These are phyloP conservation scores for Penicillium italicum DNA, from an alignment of 2,329 filamentous ascomycete genomes.

Conservation along the genomic window DNA sequence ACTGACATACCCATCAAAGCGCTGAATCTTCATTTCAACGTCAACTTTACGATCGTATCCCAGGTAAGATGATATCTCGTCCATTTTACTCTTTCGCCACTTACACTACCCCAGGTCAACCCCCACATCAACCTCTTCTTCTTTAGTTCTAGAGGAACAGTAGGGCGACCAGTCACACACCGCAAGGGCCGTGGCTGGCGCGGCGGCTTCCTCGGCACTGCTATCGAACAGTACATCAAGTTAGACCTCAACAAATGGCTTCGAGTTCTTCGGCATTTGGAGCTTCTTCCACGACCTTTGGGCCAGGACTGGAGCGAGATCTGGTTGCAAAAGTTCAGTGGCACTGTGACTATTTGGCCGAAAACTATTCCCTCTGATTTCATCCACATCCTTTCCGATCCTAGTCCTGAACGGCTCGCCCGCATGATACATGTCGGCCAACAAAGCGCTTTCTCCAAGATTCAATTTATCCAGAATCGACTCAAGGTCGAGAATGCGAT, in stretches of 20 bases:
- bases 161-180: constrained; percentile 91
- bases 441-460: constrained; percentile 82
- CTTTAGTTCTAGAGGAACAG: constrained; percentile 88
- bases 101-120: constrained; percentile 67
- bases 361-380: constrained; percentile 77
- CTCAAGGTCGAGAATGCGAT: constrained; percentile 74
- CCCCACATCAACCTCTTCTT: constrained; percentile 99
- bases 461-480: constrained; percentile 86
- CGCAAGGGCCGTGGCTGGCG: constrained; percentile 91
- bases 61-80: constrained; percentile 40
- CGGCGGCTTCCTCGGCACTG: constrained; percentile 88
- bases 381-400: constrained; percentile 79
- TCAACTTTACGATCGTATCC: constrained; percentile 89
- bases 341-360: constrained; percentile 95
- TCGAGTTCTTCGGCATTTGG: constrained; percentile 86
- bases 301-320: constrained; percentile 97
- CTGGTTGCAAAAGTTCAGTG: constrained; percentile 92
- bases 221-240: constrained; percentile 91
- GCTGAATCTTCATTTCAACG: constrained; percentile 94
- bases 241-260: constrained; percentile 97
- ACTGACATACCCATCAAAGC: constrained; percentile 95
- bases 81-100: constrained; percentile 26
- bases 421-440: constrained; percentile 89
- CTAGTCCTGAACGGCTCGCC: constrained; percentile 68
- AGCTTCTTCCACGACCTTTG: constrained; percentile 81